A percentile compares a stretch with the other conserved stretches of the same genome.
Evolutionary conservation across 352 stramenopile species (phyloP).

Genomic region (Globisporangium paroecandrum): DNA sequence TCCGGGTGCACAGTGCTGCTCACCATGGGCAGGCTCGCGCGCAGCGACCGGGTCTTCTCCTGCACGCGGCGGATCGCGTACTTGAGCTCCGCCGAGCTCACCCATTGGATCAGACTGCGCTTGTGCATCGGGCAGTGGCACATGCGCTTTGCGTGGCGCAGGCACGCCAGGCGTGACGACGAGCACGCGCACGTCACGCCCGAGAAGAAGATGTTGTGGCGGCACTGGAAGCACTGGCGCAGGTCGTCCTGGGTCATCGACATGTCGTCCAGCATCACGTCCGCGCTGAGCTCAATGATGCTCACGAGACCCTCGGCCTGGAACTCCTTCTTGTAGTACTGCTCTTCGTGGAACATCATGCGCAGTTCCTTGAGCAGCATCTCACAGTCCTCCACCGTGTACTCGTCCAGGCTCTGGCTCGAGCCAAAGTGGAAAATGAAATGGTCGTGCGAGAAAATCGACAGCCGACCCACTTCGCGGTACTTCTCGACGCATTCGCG

Average conservation of each 20-base stretch:
- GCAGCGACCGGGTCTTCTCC: slow-evolving; percentile 46
- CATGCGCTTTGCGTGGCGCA: slow-evolving; percentile 63
- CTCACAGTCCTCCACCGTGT: slow-evolving; percentile 52
- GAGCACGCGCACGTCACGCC: slow-evolving; percentile 68
- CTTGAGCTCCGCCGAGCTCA: slow-evolving; percentile 53
- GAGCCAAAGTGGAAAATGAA: slow-evolving; percentile 79
- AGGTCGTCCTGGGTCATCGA: slow-evolving; percentile 73
- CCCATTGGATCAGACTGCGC: slow-evolving; percentile 65
- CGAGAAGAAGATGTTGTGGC: slow-evolving; percentile 81
- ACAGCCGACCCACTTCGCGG: slow-evolving; percentile 49
- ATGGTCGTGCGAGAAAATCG: slow-evolving; percentile 80
- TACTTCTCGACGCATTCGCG: slow-evolving; percentile 70
- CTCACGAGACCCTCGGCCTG: slow-evolving; percentile 37
- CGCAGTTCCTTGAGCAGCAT: slow-evolving; percentile 65
- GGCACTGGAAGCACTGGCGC: slow-evolving; percentile 64
- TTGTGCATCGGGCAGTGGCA: slow-evolving; percentile 55
- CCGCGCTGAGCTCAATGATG: slow-evolving; percentile 54
- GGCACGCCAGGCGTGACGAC: slow-evolving; percentile 50
- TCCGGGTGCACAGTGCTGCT: slow-evolving; percentile 6
- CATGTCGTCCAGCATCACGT: slow-evolving; percentile 71
- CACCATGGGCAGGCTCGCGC: slow-evolving; percentile 17
- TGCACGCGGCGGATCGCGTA: slow-evolving; percentile 72
- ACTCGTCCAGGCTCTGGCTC: slow-evolving; percentile 62
- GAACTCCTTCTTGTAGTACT: slow-evolving; percentile 55
- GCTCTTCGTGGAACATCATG: slow-evolving; percentile 68